Evolutionary conservation across 2,329 filamentous ascomycete genomes (phyloP), one percentile per base, ranked within the genome.

Genomic region (Sporothrix brasiliensis): DNA sequence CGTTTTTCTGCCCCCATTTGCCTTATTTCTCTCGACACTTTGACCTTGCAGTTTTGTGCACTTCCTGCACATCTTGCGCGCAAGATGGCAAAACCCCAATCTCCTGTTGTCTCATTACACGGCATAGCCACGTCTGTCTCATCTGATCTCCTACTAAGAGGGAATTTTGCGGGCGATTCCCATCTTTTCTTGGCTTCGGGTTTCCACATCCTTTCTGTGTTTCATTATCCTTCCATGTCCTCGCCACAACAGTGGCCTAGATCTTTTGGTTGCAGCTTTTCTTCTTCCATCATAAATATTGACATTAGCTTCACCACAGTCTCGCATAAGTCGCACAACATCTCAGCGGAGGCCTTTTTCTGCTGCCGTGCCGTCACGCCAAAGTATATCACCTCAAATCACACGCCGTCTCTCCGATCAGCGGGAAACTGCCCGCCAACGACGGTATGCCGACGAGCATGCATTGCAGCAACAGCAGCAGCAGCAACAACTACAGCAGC

Each of bases 351-450:
- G 86, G 11, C 86, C 86, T 5, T 79, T 87, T 9, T 88, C 87
- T 13, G 81, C 84, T 7, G 82, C 81, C 30, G 78, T 86, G 21
- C 81, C 84, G 19, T 79, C 81, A 21, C 81, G 84, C 72, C 81
- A 84, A 61, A 80, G 82, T 21, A 78, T 80, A 7, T 87, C 86
- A 1, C 83, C 86, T 19, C 81, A 81, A 61, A 73, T 86, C 34
- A 78, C 79, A 69, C 84, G 86, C 50, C 85, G 87, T 30, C 79
- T 88, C 52, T 88, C 87, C 2, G 87, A 89, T 69, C 85, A 86
- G 74, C 83, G 85, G 73, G 85, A 87, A 52, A 81, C 79, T 14
- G 78, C 80, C 73, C 78, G 82, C 74, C 74, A 79, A 74, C 78
- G 83, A 78, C 75, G 77, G 39, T 69, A 75, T 19, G 76, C 76